Evolutionary conservation across 1,284 basidiomycete species (phyloP), one percentile per base, ranked within the genome.

Genomic region (Inonotus hispidus): DNA sequence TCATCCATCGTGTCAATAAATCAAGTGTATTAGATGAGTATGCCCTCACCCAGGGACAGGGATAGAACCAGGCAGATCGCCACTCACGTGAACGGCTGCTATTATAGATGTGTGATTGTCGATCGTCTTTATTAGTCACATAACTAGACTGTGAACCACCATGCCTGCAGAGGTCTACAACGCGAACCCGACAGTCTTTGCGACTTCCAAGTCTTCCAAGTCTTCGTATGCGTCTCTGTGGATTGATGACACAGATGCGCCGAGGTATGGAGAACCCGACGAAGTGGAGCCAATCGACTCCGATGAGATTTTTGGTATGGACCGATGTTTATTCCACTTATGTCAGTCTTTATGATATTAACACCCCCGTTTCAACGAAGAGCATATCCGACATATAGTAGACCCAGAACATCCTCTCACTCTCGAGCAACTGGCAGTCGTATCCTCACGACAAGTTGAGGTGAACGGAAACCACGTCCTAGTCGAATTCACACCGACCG

Each of bases 381-480:
- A 98, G 66, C 84, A 99, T 11, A 89, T 99, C 57, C 84, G 95
- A 53, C 90, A 87, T 2, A 97, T 99, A 60, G 91, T 91, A 56
- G 97, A 99, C 70, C 97, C 97, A 1, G 97, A 99, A 72, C 95
- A 99, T 73, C 93, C 95, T 68, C 80, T 90, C 65, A 92, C 90
- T n/a, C 83, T 99, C 37, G 97, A 99, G 72, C 93, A 98, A 70
- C 88, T 99, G 13, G 90, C 93, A 19, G 96, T 99, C 29, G 95
- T 99, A 41, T 95, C 93, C 49, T 84, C 87, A 3, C 84, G 90
- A 13, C 95, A 99, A 70, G 90, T 98, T 63, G 80, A 80, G 38
- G 82, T 98, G 43, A 77, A 79, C 4, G 73, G 82, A 25, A 92
- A 93, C 68, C 82, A 85, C 47, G 81, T 99, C 37, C 78, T 85